Evolutionary conservation across 2,329 filamentous ascomycete species (phyloP).

Genomic region (Tolypocladium endophyticum): DNA sequence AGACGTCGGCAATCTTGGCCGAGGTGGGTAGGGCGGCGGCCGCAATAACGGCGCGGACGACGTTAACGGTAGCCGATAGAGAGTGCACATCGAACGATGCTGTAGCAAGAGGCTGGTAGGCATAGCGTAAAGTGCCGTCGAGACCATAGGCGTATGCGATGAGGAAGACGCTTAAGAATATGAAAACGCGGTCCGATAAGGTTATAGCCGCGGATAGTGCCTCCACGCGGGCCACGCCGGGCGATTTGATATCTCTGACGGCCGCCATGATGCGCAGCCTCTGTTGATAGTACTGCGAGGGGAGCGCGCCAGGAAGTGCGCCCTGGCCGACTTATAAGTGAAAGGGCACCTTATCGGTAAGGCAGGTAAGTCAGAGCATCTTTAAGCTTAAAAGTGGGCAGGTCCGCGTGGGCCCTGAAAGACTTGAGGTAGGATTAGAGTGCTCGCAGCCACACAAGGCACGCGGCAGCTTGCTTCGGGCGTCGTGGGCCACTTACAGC

Average conservation of each 20-base stretch:
- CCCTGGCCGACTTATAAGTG: not conserved
- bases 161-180: conserved; percentile 53
- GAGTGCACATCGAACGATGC: conserved; percentile 40
- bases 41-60: conserved; percentile 47
- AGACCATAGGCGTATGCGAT: conserved; percentile 54
- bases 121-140: conserved; percentile 44
- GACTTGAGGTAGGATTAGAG: too few species aligned
- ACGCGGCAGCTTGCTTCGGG: too few species aligned
- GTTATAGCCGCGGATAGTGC: conserved; percentile 43
- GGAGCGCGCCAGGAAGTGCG: conserved; percentile 2
- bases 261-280: conserved; percentile 7
- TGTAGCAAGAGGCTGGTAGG: conserved; percentile 46
- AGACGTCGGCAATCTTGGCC: conserved; percentile 51
- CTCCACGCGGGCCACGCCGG: conserved; percentile 51
- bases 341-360: too few species aligned
- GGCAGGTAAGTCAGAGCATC: too few species aligned
- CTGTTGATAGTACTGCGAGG: not conserved
- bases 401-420: too few species aligned
- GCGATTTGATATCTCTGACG: conserved; percentile 23
- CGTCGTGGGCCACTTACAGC: not conserved
- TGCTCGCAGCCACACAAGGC: too few species aligned
- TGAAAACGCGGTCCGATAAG: conserved; percentile 37
- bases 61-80: conserved; percentile 45
- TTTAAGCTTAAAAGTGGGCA: too few species aligned
- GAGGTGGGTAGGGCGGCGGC: conserved; percentile 47